Conservation (phyloP, 768 basidiomycete species). For the Tylopilus rubrobrunneus region DNA sequence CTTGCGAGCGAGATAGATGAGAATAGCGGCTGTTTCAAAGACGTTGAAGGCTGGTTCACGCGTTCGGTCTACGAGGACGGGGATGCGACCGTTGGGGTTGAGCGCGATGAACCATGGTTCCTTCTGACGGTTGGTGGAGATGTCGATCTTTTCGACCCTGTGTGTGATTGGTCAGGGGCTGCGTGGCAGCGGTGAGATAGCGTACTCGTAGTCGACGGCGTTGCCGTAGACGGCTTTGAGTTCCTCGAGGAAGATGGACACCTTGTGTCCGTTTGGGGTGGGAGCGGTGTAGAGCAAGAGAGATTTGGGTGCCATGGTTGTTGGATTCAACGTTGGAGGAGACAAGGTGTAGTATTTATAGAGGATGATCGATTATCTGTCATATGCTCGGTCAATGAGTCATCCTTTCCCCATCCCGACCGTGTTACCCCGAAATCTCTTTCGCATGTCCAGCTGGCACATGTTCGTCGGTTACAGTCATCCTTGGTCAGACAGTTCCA, state of each 20-base stretch:
- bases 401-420: conserved; percentile 38
- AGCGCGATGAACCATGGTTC: conserved; percentile 73
- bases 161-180: not conserved
- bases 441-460: conserved; percentile 75
- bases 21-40: conserved; percentile 78
- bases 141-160: conserved; percentile 52
- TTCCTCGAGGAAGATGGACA: conserved; percentile 59
- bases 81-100: conserved; percentile 75
- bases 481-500: not conserved
- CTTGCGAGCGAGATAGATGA: conserved; percentile 77
- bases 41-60: conserved; percentile 55
- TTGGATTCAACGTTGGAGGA: not conserved
- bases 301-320: conserved; percentile 19
- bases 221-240: conserved; percentile 51
- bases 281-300: conserved; percentile 34
- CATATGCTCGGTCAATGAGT: not conserved
- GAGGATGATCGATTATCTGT: conserved; percentile 10
- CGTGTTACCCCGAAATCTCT: conserved; percentile 74
- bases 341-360: not conserved
- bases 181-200: not conserved
- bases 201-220: conserved; percentile 48
- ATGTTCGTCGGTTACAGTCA: not conserved
- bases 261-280: conserved; percentile 60
- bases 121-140: conserved; percentile 72
- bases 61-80: conserved; percentile 57